Evolutionary conservation across 2,329 filamentous ascomycete species (phyloP).

Genomic region (Kalaharituber pfeilii): DNA sequence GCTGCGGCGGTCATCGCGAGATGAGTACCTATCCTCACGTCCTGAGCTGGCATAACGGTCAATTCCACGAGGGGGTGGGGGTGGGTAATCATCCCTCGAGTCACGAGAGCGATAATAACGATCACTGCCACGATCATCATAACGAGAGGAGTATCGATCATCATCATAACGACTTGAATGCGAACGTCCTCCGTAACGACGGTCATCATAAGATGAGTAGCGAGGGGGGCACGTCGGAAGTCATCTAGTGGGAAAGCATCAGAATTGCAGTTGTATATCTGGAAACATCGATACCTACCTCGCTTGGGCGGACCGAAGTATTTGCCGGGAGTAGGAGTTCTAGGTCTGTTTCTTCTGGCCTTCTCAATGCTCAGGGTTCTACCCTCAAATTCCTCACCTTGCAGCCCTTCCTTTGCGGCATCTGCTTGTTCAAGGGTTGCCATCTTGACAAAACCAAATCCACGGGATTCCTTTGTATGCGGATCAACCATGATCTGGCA

Average conservation of each 20-base stretch:
- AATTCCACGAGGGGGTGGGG: slow-evolving; percentile 29
- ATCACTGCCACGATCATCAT: slow-evolving; percentile 45
- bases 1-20: slow-evolving; percentile 29
- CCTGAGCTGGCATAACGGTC: slow-evolving; percentile 31
- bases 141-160: slow-evolving; percentile 37
- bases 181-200: slow-evolving; percentile 27
- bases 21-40: slow-evolving; percentile 29
- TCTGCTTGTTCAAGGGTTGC: slow-evolving; percentile 85
- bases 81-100: slow-evolving; percentile 28
- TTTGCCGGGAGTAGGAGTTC: slow-evolving; percentile 93
- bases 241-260: slow-evolving; percentile 33
- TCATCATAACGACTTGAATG: slow-evolving; percentile 28
- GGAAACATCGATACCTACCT: slow-evolving; percentile 54
- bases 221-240: slow-evolving; percentile 33
- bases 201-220: slow-evolving; percentile 29
- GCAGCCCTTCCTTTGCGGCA: slow-evolving; percentile 86
- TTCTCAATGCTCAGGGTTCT: slow-evolving; percentile 97
- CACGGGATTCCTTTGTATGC: slow-evolving; percentile 94
- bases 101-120: slow-evolving; percentile 38
- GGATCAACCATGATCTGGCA: slow-evolving; percentile 99
- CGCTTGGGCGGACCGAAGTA: slow-evolving; percentile 98
- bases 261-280: too few relatives aligned
- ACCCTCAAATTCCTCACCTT: slow-evolving; percentile 88
- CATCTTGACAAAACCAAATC: slow-evolving; percentile 99
- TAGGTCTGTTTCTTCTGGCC: slow-evolving; percentile 82